phyloP scores from a whole-genome alignment of 176 grass and related monocot genomes.

The Paspalum notatum region DNA sequence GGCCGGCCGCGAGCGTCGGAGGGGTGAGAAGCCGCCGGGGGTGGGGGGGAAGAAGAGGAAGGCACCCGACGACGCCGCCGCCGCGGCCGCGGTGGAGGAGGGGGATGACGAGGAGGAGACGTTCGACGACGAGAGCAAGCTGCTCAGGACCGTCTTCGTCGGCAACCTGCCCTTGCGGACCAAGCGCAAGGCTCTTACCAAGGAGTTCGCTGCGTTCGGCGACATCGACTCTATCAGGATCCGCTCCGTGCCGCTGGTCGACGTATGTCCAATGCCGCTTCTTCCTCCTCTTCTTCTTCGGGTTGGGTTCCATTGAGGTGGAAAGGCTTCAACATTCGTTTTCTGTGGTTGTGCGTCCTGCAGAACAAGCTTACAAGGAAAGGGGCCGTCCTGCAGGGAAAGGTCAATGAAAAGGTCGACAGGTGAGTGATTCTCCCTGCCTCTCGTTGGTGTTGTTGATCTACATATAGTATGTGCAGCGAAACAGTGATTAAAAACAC shows the following conservation, averaged over 20 bases:
- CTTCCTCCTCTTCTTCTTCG: too few relatives aligned
- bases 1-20: conserved; percentile 20
- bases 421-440: conserved; percentile 52
- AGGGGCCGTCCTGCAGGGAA: conserved; percentile 68
- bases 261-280: conserved; percentile 57
- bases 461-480: neutral
- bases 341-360: conserved; percentile 27
- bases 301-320: neutral
- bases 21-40: conserved; percentile 25
- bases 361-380: conserved; percentile 85
- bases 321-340: neutral
- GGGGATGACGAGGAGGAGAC: conserved; percentile 55
- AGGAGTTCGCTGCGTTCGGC: conserved; percentile 75
- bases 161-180: conserved; percentile 85
- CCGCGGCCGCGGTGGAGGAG: neutral
- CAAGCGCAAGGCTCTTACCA: conserved; percentile 67
- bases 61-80: conserved; percentile 50
- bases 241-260: conserved; percentile 78
- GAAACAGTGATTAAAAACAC: neutral
- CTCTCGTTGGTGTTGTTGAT: neutral
- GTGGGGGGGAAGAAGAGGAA: conserved; percentile 83
- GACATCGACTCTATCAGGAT: conserved; percentile 83
- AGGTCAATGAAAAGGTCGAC: conserved; percentile 71
- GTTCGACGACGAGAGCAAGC: conserved; percentile 85
- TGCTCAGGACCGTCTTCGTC: conserved; percentile 88